Evolutionary conservation across 768 basidiomycete species (phyloP), one percentile per base, ranked within the genome.

Genomic region (Suillus decipiens): DNA sequence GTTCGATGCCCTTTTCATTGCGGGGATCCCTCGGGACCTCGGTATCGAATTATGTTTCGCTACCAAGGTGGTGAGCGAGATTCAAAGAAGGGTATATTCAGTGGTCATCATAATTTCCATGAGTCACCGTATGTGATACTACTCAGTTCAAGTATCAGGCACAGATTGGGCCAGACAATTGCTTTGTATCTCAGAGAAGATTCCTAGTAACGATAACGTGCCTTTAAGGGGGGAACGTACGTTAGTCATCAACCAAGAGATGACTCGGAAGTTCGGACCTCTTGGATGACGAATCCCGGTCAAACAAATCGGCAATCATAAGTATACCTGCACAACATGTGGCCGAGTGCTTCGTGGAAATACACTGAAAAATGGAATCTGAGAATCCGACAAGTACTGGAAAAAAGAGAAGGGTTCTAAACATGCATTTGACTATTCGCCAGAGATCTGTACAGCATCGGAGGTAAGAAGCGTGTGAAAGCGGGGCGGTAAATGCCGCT

Each of bases 11-110:
- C 14, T 39, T 41, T 39, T 28, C 24, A 41, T 11, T 28, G 39
- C 22, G 24, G n/a, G 22, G 47, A 4, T 15, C 47, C 65, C 63
- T 66, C 65, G 65, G 65, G 24, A 64, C 65, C 65, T 64, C 63
- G 63, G 65, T 41, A 2, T 11, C 56, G 56, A 57, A 9, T 2
- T 39, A 12, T 17, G 22, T 51, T 31, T 41, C 28, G 10, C n/a
- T 6, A 36, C 24, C 37, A 39, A 53, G 48, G 57, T 37, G 22
- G 28, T 42, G 54, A 24, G 28, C 3, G 54, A 37, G 36, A 5
- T 39, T 56, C 37, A 39, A 56, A 56, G 55, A 39, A 56, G 55
- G 55, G 37, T 17, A 56, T 39, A 56, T 56, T 56, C 55, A 56
- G 37, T 28, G 55, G 36, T 8, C 55, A 37, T 22, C 3, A 0